Conservation (phyloP, 352 stramenopile species). For the Aphanomyces cochlioides region DNA sequence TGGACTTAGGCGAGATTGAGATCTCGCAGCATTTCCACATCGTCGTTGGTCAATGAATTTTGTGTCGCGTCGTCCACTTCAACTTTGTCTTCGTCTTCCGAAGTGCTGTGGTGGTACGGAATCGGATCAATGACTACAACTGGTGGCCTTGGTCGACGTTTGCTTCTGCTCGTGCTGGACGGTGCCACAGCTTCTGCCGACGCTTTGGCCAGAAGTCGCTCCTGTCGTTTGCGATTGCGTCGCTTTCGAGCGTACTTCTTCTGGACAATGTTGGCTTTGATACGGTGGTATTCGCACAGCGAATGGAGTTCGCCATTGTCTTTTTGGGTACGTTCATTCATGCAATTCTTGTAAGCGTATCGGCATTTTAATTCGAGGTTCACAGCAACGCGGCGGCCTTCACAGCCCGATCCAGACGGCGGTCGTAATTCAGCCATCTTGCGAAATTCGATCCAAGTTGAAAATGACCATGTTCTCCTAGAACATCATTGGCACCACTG, state of each 20-base stretch:
- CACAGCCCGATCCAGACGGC: too few species aligned
- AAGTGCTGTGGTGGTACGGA: neutral
- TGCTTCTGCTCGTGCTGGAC: neutral
- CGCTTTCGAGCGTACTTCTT: conserved; percentile 23
- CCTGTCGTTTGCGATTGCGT: conserved; percentile 18
- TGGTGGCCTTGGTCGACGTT: neutral
- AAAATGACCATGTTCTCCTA: neutral
- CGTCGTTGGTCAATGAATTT: conserved; percentile 20
- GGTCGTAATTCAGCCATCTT: neutral
- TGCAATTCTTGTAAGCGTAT: conserved; percentile 30
- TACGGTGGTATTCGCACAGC: conserved; percentile 27
- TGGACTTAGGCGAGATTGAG: conserved; percentile 21
- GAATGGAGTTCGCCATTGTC: conserved; percentile 30
- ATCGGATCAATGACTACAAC: conserved; percentile 3
- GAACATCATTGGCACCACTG: neutral
- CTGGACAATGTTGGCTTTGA: conserved; percentile 22
- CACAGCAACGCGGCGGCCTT: neutral
- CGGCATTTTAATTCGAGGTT: conserved; percentile 17
- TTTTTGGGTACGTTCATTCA: conserved; percentile 24
- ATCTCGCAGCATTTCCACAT: conserved; percentile 22
- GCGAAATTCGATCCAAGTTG: neutral
- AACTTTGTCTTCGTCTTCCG: conserved; percentile 10
- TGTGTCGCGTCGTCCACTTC: neutral
- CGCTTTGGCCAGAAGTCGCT: neutral
- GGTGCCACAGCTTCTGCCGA: neutral